Conservation (phyloP, 2,329 filamentous ascomycete species). For the Monosporascus sp. region DNA sequence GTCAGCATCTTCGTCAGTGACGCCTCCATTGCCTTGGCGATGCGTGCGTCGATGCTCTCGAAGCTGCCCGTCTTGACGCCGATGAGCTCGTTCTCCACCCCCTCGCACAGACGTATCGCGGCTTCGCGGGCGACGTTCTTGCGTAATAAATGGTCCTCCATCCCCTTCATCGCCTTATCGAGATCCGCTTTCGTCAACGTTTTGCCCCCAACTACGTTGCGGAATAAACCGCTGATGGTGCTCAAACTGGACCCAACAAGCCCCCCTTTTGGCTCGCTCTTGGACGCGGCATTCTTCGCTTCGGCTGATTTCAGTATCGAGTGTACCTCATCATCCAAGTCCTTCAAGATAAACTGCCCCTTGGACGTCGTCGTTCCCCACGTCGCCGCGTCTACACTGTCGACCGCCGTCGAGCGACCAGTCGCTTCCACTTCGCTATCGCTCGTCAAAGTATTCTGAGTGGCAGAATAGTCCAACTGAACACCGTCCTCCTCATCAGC, state of each 20-base stretch:
- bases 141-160: constrained; percentile 89
- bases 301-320: constrained; percentile 81
- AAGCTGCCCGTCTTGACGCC: constrained; percentile 91
- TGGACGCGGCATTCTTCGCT: constrained; percentile 48
- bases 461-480: constrained; percentile 84
- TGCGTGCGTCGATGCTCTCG: constrained; percentile 78
- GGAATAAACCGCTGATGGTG: constrained; percentile 82
- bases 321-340: constrained; percentile 89
- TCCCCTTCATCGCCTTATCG: constrained; percentile 86
- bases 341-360: constrained; percentile 90
- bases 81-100: constrained; percentile 83
- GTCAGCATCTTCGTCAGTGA: constrained; percentile 94
- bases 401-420: constrained; percentile 56
- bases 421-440: constrained; percentile 48
- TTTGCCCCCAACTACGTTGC: constrained; percentile 93
- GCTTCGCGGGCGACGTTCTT: constrained; percentile 98
- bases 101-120: constrained; percentile 82
- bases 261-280: constrained; percentile 50
- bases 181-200: constrained; percentile 84
- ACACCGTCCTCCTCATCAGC: constrained; percentile 78
- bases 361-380: constrained; percentile 84
- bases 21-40: constrained; percentile 83
- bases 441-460: constrained; percentile 41
- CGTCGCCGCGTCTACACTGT: constrained; percentile 70
- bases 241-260: constrained; percentile 75